Evolutionary conservation across 2,329 filamentous ascomycete species (phyloP), one percentile per base, ranked within the genome.

Genomic region (Botrytis porri): DNA sequence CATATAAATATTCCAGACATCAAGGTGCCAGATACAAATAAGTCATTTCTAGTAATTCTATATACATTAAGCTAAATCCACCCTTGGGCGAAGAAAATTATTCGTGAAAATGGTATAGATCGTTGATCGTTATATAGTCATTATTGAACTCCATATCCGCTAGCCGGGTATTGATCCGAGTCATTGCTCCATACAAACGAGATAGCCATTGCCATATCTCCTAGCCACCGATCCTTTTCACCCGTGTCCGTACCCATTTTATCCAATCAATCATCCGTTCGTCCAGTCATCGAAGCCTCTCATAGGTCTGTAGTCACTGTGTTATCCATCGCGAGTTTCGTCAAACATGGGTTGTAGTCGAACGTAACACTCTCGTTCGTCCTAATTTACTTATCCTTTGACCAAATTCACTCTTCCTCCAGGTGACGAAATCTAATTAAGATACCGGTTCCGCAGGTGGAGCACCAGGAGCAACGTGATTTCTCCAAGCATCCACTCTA

Each of bases 401-500:
- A 18, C n/a, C 10, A 5, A 10, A 32, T 32, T 4, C 37, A 7
- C n/a, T 22, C 4, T n/a, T 32, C 10, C 9, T 18, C 61, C n/a
- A 41, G n/a, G 37, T 9, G 37, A 41, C 10, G 57, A 59, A 45
- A 57, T 16, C 54, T 41, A 41, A 35, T 73, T 48, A 79, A 41
- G 80, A 66, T 45, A 79, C 74, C 0, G 77, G 77, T 70, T 80
- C 80, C 41, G 77, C 79, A 41, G 79, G 77, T 57, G 69, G 71
- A n/a, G 77, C 75, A 9, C 78, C 78, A 20, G 77, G 75, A 35
- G 77, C 73, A 69, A 81, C 78, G 73, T 80, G 75, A 48, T 74
- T 75, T 73, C 79, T 76, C 80, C 80, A 81, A 10, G 79, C 77
- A 73, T 75, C 73, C 14, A 81, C 80, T 57, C 80, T 75, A 51